Percentiles rank a stretch among this genome's conserved stretches.
Conservation (phyloP, 768 basidiomycete species). For the Polyporus arcularius region DNA sequence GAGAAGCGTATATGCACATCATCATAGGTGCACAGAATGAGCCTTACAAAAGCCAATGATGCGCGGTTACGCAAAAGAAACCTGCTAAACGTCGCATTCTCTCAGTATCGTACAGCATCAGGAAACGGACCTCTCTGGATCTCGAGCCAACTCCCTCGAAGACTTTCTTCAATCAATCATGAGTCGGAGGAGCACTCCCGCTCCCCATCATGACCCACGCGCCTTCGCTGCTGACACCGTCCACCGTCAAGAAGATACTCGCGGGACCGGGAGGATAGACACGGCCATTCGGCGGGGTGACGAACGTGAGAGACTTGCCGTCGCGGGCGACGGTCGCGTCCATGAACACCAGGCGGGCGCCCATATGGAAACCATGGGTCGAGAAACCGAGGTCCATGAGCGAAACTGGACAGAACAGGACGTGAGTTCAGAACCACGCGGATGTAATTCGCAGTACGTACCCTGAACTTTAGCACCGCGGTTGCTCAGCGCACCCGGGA, state of each 20-base stretch:
- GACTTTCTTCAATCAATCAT: slow-evolving; percentile 33
- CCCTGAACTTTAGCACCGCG: slow-evolving; percentile 46
- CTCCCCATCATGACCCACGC: slow-evolving; percentile 68
- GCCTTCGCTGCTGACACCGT: slow-evolving; percentile 65
- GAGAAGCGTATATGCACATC: too few relatives aligned
- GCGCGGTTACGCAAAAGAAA: too few relatives aligned
- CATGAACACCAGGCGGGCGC: slow-evolving; percentile 76
- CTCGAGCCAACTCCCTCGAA: too few relatives aligned
- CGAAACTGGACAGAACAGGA: slow-evolving; percentile 46
- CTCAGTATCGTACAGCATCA: too few relatives aligned
- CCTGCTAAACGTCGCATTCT: too few relatives aligned
- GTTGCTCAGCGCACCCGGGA: slow-evolving; percentile 37
- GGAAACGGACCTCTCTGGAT: too few relatives aligned
- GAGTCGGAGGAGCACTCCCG: slow-evolving; percentile 61
- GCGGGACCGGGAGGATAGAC: slow-evolving; percentile 86
- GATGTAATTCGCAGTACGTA: slow-evolving; percentile 21
- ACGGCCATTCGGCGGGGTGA: slow-evolving; percentile 60
- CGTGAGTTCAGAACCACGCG: background rate
- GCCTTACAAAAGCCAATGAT: too few relatives aligned
- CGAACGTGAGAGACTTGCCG: slow-evolving; percentile 51
- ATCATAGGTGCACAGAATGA: too few relatives aligned
- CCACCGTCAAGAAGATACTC: slow-evolving; percentile 65
- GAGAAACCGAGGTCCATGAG: slow-evolving; percentile 82
- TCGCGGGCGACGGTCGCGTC: slow-evolving; percentile 44
- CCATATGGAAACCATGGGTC: slow-evolving; percentile 75